Base-by-base conservation (phyloP, 2,329 filamentous ascomycete species). In the Pyrenochaeta sp. region DNA sequence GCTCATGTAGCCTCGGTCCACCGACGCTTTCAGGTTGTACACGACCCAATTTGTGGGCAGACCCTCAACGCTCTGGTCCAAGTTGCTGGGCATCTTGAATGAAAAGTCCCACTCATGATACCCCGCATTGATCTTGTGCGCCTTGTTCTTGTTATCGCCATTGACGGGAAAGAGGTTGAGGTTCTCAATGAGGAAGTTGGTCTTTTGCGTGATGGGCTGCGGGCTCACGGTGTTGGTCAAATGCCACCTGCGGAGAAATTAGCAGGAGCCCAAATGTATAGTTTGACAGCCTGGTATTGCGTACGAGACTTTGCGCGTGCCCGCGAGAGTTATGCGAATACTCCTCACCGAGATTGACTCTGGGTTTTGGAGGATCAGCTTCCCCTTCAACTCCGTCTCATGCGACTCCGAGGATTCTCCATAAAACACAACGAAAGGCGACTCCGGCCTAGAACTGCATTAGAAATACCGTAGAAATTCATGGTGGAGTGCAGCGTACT, bases 21-120 rank as follows among this genome's bases (percentile, higher is more conserved):
- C 86, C 37, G 90, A 92, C 2, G 93, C 94, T 72, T 96, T 96
- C 63, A 99, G 79, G 55, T 88, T 86, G 74, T 97, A 99, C 34
- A 90, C 88, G 48, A 97, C 86, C 73, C 88, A 93, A 11, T 89
- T 92, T 59, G 95, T 89, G 42, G 83, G 81, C 43, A 97, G 77
- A 3, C 94, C 94, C 73, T 97, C 94, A 27, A 99, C 83, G 64
- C 90, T 96, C 79, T 97, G 94, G 13, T 90, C 82, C 65, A 82
- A 69, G 21, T 68, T 65, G 8, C 68, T 70, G 9, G 72, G 69
- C 55, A 79, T 68, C 46, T 69, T 71, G 59, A 79, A 79, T 49
- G 73, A 72, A 56, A 79, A 79, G 20, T 74, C 71, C 75, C 76
- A 79, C 59, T 77, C 76, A 53, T 78, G 75, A 38, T 68, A 57